Evolutionary conservation across 163 green algal genomes (phyloP), one percentile per base, ranked within the genome.

Genomic region (Chlorella variabilis): DNA sequence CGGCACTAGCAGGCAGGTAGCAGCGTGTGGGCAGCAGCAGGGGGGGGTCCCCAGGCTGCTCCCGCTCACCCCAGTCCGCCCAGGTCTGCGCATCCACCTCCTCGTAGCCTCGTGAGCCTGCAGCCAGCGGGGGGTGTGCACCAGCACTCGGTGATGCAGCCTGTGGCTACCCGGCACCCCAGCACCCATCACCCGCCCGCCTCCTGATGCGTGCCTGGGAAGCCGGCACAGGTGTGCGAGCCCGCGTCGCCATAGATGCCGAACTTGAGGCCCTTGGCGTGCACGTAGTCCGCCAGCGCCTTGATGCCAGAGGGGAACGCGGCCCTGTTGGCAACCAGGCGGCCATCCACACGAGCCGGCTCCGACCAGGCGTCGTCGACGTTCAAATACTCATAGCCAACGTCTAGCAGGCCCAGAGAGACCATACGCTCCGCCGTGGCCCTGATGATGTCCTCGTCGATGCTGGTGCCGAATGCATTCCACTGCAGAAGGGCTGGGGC

Each of bases 251-350:
- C 23, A 42, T 85, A 85, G 23, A 85, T 85, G 23, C 94, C 94
- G 80, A 97, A 91, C 79, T 91, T 91, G 8, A 98, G 83, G 31
- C 92, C 91, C 71, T 49, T 89, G 69, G 38, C 34, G 83, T 97
- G 93, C n/a, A 96, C 83, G 69, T 96, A 94, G 67, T 94, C 91
- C 2, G 75, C 89, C 34, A 97, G 79, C 3, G 85, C 83, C 71
- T 93, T 91, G 77, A 97, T 95, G 56, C 93, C 92, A 0, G 73
- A 88, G 13, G 93, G 93, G 78, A 97, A 97, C 51, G 86, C 88
- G 29, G 83, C 25, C 33, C 74, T 45, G 70, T 94, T 90, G 34
- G 87, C 87, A 9, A 88, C n/a, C 29, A 97, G 89, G 36, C 59
- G 68, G 25, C 87, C 87, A 15, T 89, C 56, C 0, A 51, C 87